Evolutionary conservation across 179 eudicot species (phyloP).

Genomic region (Spergularia azorica): DNA sequence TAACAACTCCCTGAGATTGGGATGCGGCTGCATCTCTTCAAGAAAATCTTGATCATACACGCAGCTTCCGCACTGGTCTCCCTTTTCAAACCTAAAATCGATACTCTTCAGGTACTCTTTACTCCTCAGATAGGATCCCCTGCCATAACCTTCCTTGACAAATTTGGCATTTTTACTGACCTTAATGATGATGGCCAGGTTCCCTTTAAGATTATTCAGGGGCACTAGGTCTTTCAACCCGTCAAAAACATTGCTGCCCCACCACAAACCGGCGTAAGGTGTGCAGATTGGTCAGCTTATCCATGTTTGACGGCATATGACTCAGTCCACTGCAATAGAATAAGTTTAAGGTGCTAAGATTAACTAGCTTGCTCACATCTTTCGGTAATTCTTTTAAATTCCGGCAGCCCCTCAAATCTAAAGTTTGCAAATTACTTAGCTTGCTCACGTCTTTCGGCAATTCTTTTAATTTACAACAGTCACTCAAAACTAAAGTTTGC

Average conservation of each 20-base stretch:
- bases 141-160: neutral
- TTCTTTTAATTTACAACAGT: neutral
- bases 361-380: neutral
- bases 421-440: neutral
- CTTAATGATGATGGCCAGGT: neutral
- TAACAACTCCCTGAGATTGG: constrained; percentile 8
- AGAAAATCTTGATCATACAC: neutral
- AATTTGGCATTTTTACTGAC: constrained; percentile 1
- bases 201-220: constrained; percentile 7
- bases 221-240: neutral
- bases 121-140: neutral
- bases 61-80: neutral
- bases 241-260: neutral
- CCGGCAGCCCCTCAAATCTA: neutral
- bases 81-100: neutral
- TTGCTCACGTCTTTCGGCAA: constrained; percentile 18
- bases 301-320: constrained; percentile 18
- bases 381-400: constrained; percentile 4
- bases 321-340: neutral
- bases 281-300: constrained; percentile 16
- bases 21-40: constrained; percentile 27
- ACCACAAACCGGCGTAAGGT: neutral
- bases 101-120: neutral
- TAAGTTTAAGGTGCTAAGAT: constrained; percentile 16
- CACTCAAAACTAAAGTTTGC: neutral